Percentiles rank a stretch among this genome's conserved stretches.
Conservation (phyloP, 202 grass and related monocot genomes). For the Panicum virgatum region DNA sequence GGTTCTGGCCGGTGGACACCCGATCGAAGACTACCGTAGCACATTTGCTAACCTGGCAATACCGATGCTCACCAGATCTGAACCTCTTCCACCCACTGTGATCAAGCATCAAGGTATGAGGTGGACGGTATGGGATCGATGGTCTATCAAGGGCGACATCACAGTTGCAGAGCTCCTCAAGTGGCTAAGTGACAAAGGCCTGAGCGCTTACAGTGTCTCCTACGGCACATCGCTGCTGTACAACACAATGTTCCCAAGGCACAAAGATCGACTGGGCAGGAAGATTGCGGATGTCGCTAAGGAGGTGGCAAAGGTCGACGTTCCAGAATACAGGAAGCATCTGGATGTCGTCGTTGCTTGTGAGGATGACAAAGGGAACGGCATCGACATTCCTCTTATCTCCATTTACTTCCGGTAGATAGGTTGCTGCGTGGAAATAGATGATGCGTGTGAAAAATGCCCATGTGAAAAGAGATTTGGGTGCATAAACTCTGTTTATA, state of each 20-base stretch:
- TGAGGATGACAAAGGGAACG: constrained; percentile 55
- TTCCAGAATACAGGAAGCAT: constrained; percentile 62
- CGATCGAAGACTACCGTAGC: constrained; percentile 66
- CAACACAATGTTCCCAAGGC: constrained; percentile 65
- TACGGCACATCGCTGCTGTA: constrained; percentile 72
- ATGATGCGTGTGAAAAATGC: background rate
- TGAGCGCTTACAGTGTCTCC: constrained; percentile 71
- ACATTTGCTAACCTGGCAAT: constrained; percentile 76
- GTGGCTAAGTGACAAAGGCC: constrained; percentile 63
- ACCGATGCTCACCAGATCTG: constrained; percentile 64
- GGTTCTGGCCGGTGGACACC: constrained; percentile 68
- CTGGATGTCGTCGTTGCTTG: constrained; percentile 73
- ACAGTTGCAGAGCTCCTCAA: constrained; percentile 65
- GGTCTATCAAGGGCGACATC: constrained; percentile 64
- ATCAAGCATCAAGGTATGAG: constrained; percentile 60
- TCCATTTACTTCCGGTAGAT: constrained; percentile 67
- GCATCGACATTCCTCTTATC: constrained; percentile 65
- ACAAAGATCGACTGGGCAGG: constrained; percentile 61
- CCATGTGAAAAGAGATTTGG: background rate
- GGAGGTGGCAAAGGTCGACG: constrained; percentile 57
- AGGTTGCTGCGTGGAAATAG: constrained; percentile 20
- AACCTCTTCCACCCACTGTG: constrained; percentile 58
- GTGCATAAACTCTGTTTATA: background rate
- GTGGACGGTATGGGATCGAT: constrained; percentile 82
- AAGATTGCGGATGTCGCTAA: constrained; percentile 64